Percentiles rank a stretch among this genome's conserved stretches.
phyloP scores from a whole-genome alignment of 2,329 filamentous ascomycete genomes.

The Huntiella bhutanensis region DNA sequence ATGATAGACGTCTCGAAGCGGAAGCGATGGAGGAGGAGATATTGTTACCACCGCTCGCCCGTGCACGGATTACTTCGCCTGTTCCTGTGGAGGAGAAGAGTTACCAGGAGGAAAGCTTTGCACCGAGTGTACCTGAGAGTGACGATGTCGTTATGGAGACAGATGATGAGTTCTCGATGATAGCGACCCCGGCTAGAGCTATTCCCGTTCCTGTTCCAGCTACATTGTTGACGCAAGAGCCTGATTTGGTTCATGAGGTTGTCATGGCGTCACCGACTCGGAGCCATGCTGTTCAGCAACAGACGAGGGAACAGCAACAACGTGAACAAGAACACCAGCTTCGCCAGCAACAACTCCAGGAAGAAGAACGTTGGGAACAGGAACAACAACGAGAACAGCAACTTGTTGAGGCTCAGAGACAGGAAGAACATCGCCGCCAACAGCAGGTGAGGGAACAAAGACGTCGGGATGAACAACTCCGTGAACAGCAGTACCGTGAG shows the following conservation, averaged over 20 bases:
- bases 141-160: no score
- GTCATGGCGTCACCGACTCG: no score
- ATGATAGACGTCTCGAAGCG: constrained; percentile 64
- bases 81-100: no score
- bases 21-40: constrained; percentile 53
- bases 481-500: constrained; percentile 14
- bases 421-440: no score
- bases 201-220: constrained; percentile 10
- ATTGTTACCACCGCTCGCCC: constrained; percentile 28
- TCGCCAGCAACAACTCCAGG: constrained; percentile 5
- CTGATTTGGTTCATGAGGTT: neutral
- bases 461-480: no score
- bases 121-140: no score
- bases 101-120: no score
- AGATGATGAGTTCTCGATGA: no score
- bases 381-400: constrained; percentile 11
- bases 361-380: constrained; percentile 5
- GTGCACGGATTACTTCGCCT: constrained; percentile 5
- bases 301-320: neutral
- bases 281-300: no score
- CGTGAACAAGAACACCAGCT: neutral
- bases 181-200: no score
- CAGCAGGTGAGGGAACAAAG: no score
- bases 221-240: constrained; percentile 10
- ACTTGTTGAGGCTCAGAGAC: constrained; percentile 3